Evolutionary conservation across 139 green algal genomes (phyloP), one percentile per base, ranked within the genome.

Genomic region (Pseudopediastrum boryanum): DNA sequence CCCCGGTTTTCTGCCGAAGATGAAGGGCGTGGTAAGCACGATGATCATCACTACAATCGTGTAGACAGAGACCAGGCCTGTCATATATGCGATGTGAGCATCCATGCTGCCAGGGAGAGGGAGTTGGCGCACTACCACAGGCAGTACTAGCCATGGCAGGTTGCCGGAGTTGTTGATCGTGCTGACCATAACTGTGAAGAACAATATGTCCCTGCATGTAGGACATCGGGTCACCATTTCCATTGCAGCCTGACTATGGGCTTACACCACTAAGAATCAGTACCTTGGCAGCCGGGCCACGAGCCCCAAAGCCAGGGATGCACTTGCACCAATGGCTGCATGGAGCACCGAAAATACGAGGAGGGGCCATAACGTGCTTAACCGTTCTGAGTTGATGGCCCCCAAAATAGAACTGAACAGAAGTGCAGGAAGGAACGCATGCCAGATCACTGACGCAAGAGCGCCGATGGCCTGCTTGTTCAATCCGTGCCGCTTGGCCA

Each of bases 121-220:
- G 19, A 48, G 71, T 43, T 80, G 71, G 31, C 39, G 52, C 43
- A 80, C 63, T 31, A 80, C 42, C 13, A 29, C 43, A 33, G 73
- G 73, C 73, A 80, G 71, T 33, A 80, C 71, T 33, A 80, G 73
- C 73, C 73, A 80, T 1, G 73, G 73, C 42, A 80, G 73, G 42
- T 80, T 80, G 73, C 73, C 73, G 44, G 59, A 80, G 59, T 80
- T 80, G 13, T 59, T 59, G 43, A 80, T 7, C 31, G 38, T 52
- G 35, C 56, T 19, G 2, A 35, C 59, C 59, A 72, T 80, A 61
- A 80, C 59, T 2, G 73, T 70, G 33, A 80, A 80, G 59, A 80
- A 80, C 8, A n/a, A 50, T 46, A 80, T 71, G 43, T 80, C 73
- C 9, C 33, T n/a, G n/a, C n/a, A n/a, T n/a, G n/a, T n/a, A n/a